Base-by-base conservation (phyloP, 2,329 filamentous ascomycete genomes). In the Trichoderma sp. region DNA sequence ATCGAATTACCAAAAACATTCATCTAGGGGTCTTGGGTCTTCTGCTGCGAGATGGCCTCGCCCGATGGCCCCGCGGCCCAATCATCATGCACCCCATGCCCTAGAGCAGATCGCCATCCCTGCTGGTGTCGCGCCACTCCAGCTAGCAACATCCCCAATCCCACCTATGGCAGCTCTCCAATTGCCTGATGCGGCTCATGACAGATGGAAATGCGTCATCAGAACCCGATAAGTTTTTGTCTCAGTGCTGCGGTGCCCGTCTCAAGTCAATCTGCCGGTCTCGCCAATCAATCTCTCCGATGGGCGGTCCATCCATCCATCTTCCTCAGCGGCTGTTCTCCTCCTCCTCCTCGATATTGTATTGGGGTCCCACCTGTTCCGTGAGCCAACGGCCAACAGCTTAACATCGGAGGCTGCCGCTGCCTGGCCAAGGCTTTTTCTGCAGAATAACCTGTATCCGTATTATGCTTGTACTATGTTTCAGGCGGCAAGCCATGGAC, bases 141-240 rank as follows among this genome's bases (percentile, higher is more conserved):
- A 36, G 32, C 55, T 28, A 34, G 39, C 70, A 53, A 30, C 30
- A 43, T 67, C 50, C 20, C 64, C 53, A 50, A 69, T 72, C 70
- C 57, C 55, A 68, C 71, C 71, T 64, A 71, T 71, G 57, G 34
- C 64, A 34, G 53, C 23, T 43, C 71, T 30, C 67, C 71, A 70
- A 71, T 68, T 58, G 59, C 53, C 62, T 64, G 58, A 58, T 39
- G 50, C 30, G 68, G 58, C 32, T 23, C 71, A 74, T 77, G 76
- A 77, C 76, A 78, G 73, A 73, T 65, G 65, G 73, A 77, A 78
- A 76, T 78, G 77, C 77, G 77, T 78, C 77, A 78, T 76, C 58
- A 70, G 74, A 71, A 70, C 39, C 43, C 62, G 62, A 73, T 73
- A 71, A 71, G 68, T 71, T 55, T 20, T 30, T 53, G 36, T 32